phyloP scores from a whole-genome alignment of 2,329 filamentous ascomycete species.

The Alternaria novae-zelandiae region DNA sequence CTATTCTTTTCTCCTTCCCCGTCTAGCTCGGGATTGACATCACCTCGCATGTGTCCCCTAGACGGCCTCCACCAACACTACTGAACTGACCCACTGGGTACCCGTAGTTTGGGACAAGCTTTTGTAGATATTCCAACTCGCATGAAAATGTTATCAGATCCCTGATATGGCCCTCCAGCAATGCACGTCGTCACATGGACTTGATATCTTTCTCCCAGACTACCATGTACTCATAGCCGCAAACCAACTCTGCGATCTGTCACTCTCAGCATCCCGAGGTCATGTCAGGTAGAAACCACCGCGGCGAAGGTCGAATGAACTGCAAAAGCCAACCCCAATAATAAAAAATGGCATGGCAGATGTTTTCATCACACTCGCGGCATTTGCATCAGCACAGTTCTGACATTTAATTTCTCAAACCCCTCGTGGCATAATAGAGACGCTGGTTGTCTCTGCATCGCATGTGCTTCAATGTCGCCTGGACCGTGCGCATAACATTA shows the following conservation, averaged over 20 bases:
- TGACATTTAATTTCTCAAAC: not conserved
- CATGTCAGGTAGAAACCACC: not conserved
- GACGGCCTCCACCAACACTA: conserved; percentile 7
- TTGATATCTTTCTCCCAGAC: not conserved
- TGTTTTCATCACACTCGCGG: not conserved
- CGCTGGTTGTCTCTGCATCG: not conserved
- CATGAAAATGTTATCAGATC: conserved; percentile 1
- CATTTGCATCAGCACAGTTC: not conserved
- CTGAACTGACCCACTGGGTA: conserved; percentile 5
- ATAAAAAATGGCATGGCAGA: not conserved
- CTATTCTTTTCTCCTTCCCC: not conserved
- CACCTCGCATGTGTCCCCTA: conserved; percentile 4
- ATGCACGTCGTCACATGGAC: not conserved
- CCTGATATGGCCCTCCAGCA: not conserved
- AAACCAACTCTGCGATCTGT: not conserved
- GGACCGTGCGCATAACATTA: conserved; percentile 13
- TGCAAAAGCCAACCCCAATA: not conserved
- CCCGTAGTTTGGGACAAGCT: conserved; percentile 4
- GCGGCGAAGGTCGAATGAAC: not conserved
- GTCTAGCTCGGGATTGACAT: conserved; percentile 9
- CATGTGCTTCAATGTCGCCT: not conserved
- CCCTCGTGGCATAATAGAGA: not conserved
- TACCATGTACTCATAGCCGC: not conserved
- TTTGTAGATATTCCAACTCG: conserved; percentile 1
- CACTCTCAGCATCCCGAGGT: not conserved